phyloP scores from a whole-genome alignment of 495 filamentous ascomycete species.

The Lasiosphaeria ovina region DNA sequence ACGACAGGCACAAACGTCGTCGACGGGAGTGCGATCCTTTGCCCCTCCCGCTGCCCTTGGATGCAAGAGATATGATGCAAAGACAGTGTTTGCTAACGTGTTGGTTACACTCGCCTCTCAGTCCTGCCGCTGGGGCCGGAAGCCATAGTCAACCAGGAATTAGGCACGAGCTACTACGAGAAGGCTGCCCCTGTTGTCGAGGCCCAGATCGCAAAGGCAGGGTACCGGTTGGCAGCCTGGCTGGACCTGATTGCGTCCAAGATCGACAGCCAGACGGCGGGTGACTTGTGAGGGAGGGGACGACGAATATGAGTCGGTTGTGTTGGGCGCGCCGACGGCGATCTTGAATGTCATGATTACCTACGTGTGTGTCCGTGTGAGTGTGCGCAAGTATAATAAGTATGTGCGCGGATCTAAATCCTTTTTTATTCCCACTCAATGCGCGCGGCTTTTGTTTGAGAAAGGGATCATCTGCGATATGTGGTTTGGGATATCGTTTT shows the following conservation, averaged over 20 bases:
- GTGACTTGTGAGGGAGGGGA: constrained; percentile 17
- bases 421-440: neutral
- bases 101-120: constrained; percentile 10
- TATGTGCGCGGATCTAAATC: neutral
- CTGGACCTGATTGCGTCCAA: constrained; percentile 53
- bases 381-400: too few species aligned
- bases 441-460: neutral
- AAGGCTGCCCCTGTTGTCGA: constrained; percentile 62
- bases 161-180: constrained; percentile 62
- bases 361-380: too few species aligned
- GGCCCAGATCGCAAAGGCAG: constrained; percentile 70
- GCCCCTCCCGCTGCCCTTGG: neutral
- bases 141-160: constrained; percentile 55
- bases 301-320: neutral
- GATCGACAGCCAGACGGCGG: constrained; percentile 13
- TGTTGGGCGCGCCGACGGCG: neutral
- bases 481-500: neutral
- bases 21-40: too few species aligned
- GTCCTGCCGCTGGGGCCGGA: constrained; percentile 56
- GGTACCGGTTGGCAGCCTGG: constrained; percentile 65
- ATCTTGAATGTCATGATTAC: neutral
- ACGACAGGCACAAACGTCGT: too few species aligned
- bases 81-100: constrained; percentile 4
- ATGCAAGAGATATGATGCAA: neutral
- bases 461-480: constrained; percentile 1